Evolutionary conservation across 768 basidiomycete species (phyloP).

Genomic region (Mrakia hoshinonis): DNA sequence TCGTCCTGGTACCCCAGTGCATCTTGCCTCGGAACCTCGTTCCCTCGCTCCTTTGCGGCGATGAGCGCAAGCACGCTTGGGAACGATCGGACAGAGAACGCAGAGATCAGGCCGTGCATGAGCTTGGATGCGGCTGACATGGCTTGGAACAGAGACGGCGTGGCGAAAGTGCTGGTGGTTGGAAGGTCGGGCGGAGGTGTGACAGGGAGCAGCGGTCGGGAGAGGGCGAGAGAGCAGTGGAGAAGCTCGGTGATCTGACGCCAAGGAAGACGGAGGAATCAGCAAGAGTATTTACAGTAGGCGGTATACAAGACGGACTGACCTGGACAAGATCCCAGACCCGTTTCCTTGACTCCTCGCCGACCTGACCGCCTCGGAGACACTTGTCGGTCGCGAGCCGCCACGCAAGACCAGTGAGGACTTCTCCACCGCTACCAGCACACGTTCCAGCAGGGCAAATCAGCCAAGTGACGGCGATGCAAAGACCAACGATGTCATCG

Average conservation of each 20-base stretch:
- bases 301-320: not conserved
- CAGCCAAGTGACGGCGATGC: not conserved
- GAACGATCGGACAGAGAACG: not conserved
- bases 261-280: not conserved
- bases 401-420: not conserved
- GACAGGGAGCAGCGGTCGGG: not conserved
- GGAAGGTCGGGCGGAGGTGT: not conserved
- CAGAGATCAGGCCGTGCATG: not conserved
- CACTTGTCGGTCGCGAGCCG: not conserved
- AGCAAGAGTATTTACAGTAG: not conserved
- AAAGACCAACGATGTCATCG: not conserved
- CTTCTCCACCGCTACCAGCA: not conserved
- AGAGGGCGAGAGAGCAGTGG: not conserved
- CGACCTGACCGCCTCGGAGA: not conserved
- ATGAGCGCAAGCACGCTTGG: not conserved
- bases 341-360: not conserved
- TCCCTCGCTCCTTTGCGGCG: not conserved
- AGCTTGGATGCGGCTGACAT: not conserved
- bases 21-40: not conserved
- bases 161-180: not conserved
- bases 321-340: conserved; percentile 8
- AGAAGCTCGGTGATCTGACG: not conserved
- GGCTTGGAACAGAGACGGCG: not conserved
- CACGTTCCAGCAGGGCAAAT: not conserved
- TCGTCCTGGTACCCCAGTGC: not conserved